Conservation (phyloP, 1,284 basidiomycete genomes). For the Stygiomarasmius scandens region DNA sequence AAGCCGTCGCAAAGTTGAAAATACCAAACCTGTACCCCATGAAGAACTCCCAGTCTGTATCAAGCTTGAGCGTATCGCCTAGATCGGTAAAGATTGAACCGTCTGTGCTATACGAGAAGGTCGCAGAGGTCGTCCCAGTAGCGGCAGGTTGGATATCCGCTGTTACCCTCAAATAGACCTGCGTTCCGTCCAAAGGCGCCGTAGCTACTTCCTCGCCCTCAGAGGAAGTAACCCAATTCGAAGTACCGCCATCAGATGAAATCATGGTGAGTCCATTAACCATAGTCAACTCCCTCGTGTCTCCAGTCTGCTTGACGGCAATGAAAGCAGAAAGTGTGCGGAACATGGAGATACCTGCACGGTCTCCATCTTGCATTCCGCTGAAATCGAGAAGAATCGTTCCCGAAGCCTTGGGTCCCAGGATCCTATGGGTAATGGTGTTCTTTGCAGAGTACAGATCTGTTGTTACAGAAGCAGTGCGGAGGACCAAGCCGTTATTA, state of each 20-base stretch:
- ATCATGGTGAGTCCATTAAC: constrained; percentile 24
- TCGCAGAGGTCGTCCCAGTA: constrained; percentile 13
- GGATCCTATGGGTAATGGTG: too few species aligned
- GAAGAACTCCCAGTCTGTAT: constrained; percentile 25
- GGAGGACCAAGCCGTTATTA: constrained; percentile 24
- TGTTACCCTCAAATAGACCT: constrained; percentile 24
- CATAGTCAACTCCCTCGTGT: constrained; percentile 17
- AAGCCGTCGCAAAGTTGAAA: constrained; percentile 27
- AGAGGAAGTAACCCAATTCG: constrained; percentile 19
- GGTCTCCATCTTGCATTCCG: constrained; percentile 27
- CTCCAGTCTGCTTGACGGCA: constrained; percentile 21
- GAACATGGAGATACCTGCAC: constrained; percentile 27
- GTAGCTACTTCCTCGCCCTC: constrained; percentile 22
- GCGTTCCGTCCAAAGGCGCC: constrained; percentile 15
- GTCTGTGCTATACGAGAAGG: constrained; percentile 21
- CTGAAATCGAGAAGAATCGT: constrained; percentile 26
- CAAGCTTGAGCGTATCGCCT: constrained; percentile 19
- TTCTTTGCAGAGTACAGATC: constrained; percentile 28
- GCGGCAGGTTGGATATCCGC: constrained; percentile 23
- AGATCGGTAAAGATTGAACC: constrained; percentile 15
- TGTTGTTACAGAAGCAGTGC: constrained; percentile 24
- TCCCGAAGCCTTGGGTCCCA: constrained; percentile 26
- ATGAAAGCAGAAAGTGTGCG: constrained; percentile 27
- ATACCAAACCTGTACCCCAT: constrained; percentile 29
- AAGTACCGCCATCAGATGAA: neutral